Percentiles rank a stretch among this genome's conserved stretches.
These are phyloP conservation scores for Stagonosporopsis cucurbitacearum DNA, from an alignment of 2,329 filamentous ascomycete genomes.

Conservation along the genomic window DNA sequence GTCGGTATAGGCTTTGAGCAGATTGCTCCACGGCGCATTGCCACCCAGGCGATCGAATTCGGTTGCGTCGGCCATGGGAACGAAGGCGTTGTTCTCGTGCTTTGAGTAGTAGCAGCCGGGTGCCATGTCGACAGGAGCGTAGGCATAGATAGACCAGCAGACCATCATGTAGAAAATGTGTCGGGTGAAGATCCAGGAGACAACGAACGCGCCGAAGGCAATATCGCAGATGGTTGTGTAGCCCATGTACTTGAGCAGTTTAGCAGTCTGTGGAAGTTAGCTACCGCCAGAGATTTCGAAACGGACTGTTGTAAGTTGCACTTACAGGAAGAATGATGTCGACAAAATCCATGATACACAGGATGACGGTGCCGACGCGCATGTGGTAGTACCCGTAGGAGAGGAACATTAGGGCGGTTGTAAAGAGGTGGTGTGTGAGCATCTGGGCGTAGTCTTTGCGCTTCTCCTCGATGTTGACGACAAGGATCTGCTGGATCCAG, in stretches of 20 bases:
- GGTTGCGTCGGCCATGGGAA: conserved; percentile 61
- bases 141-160: conserved; percentile 80
- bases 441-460: conserved; percentile 97
- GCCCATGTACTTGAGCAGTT: conserved; percentile 87
- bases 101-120: conserved; percentile 74
- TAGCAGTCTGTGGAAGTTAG: conserved; percentile 70
- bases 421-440: conserved; percentile 93
- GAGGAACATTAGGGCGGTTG: conserved; percentile 76
- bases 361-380: conserved; percentile 84
- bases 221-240: conserved; percentile 78
- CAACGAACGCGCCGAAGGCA: conserved; percentile 83
- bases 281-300: neutral
- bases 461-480: conserved; percentile 92
- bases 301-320: too few relatives aligned
- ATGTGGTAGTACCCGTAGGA: conserved; percentile 89
- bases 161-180: conserved; percentile 81
- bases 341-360: conserved; percentile 92
- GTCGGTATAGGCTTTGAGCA: conserved; percentile 76
- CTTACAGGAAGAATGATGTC: conserved; percentile 83
- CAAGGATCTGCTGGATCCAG: conserved; percentile 91
- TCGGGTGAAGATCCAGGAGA: conserved; percentile 82
- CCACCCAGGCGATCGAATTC: conserved; percentile 50
- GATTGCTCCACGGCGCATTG: conserved; percentile 59
- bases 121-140: conserved; percentile 67
- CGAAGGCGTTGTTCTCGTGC: conserved; percentile 60